These are phyloP conservation scores for Camptophora hylomeconis DNA, from an alignment of 2,329 filamentous ascomycete genomes.

Conservation along the genomic window DNA sequence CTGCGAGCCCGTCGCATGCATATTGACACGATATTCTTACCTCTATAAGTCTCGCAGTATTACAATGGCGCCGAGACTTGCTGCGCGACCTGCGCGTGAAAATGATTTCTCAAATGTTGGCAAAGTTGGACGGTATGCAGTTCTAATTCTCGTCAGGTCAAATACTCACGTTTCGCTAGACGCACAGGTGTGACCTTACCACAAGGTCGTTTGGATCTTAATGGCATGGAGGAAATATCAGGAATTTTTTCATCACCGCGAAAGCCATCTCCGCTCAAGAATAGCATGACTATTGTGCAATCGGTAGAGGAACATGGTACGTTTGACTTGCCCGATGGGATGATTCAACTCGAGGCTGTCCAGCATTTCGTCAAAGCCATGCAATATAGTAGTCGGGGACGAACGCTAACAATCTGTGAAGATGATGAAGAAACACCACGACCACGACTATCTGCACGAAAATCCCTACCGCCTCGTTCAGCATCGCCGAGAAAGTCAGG, in stretches of 20 bases:
- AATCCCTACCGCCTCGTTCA: conserved; percentile 27
- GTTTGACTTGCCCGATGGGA: conserved; percentile 41
- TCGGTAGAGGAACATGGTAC: conserved; percentile 26
- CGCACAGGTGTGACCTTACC: conserved; percentile 79
- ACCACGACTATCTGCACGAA: conserved; percentile 26
- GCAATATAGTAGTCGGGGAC: not conserved
- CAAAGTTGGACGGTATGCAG: conserved; percentile 30
- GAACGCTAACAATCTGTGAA: conserved; percentile 15
- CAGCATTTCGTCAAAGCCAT: too few species aligned
- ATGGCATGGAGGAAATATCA: conserved; percentile 82
- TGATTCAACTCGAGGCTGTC: too few species aligned
- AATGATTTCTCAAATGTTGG: conserved; percentile 36
- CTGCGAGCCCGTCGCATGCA: too few species aligned
- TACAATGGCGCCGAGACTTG: conserved; percentile 11
- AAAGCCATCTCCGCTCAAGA: conserved; percentile 38
- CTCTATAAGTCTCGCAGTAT: too few species aligned
- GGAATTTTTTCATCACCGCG: conserved; percentile 80
- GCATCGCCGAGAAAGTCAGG: conserved; percentile 34
- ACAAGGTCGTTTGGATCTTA: conserved; percentile 73
- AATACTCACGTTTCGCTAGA: conserved; percentile 34
- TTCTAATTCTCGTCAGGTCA: not conserved
- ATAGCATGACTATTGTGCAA: conserved; percentile 7
- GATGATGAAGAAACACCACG: conserved; percentile 28
- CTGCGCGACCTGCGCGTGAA: conserved; percentile 26
- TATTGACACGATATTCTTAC: too few species aligned